Conservation (phyloP, 2,329 filamentous ascomycete species). For the Nigrograna mackinnonii region DNA sequence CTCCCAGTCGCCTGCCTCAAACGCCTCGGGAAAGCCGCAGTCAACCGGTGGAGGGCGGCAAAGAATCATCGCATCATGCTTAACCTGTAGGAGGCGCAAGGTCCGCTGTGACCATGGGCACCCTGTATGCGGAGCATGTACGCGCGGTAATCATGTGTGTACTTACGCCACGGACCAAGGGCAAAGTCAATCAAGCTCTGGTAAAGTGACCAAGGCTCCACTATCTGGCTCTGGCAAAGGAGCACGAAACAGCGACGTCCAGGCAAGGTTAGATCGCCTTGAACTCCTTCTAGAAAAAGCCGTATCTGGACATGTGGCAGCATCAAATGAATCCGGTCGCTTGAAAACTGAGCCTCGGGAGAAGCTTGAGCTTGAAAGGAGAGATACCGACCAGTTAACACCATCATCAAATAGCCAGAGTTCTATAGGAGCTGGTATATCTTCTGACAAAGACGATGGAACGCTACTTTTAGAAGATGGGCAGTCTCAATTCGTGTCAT, state of each 20-base stretch:
- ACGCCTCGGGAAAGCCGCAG: conserved; percentile 22
- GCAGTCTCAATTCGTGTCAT: conserved; percentile 43
- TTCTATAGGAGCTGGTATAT: conserved; percentile 37
- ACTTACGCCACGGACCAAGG: conserved; percentile 35
- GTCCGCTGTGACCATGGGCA: conserved; percentile 44
- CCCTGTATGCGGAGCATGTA: conserved; percentile 42
- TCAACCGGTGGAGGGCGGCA: conserved; percentile 32
- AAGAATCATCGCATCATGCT: conserved; percentile 41
- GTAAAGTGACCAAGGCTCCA: conserved; percentile 30
- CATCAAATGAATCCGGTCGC: conserved; percentile 15
- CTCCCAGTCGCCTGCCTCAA: conserved; percentile 27
- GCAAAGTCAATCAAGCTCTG: conserved; percentile 13
- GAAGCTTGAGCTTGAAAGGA: conserved; percentile 23
- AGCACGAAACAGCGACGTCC: conserved; percentile 34
- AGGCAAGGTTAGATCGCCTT: conserved; percentile 39
- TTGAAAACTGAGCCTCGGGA: conserved; percentile 21
- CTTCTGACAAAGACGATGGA: conserved; percentile 39
- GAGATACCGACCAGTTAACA: conserved; percentile 20
- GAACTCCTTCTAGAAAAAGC: conserved; percentile 39
- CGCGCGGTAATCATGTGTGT: conserved; percentile 40
- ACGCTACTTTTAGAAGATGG: conserved; percentile 40
- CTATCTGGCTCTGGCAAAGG: conserved; percentile 17
- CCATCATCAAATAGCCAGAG: conserved; percentile 38
- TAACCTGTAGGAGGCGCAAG: conserved; percentile 42
- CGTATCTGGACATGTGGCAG: conserved; percentile 23